These are phyloP conservation scores for Ophiostoma sp. DNA, from an alignment of 2,329 filamentous ascomycete genomes.

Conservation along the genomic window DNA sequence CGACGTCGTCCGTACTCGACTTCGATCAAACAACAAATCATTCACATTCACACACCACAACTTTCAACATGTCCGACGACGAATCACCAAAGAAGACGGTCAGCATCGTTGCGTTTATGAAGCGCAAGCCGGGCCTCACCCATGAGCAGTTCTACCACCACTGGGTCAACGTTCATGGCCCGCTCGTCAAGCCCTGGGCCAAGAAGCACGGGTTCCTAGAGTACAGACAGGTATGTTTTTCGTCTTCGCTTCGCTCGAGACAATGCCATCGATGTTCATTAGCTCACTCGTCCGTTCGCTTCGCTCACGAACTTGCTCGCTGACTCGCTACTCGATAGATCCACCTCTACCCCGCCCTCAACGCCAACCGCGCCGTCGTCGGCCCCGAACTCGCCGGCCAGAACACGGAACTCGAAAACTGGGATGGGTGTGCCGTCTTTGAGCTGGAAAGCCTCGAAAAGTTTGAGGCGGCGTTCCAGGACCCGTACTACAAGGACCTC, in stretches of 20 bases:
- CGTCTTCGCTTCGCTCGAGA: background rate
- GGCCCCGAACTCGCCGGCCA: conserved; percentile 21
- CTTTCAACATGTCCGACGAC: background rate
- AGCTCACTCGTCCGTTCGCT: no score
- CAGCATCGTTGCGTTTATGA: conserved; percentile 24
- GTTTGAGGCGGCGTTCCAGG: conserved; percentile 36
- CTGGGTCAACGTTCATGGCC: conserved; percentile 39
- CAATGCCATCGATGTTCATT: background rate
- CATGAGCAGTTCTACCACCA: conserved; percentile 39
- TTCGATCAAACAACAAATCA: background rate
- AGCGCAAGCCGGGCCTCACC: conserved; percentile 34
- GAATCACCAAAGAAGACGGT: background rate
- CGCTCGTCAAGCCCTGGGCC: conserved; percentile 39
- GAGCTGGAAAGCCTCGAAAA: conserved; percentile 34
- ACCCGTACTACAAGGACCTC: conserved; percentile 36
- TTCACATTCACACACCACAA: background rate
- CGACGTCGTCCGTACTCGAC: no score
- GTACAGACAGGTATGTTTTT: conserved; percentile 36
- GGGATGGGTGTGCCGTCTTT: conserved; percentile 38
- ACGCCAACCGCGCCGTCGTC: conserved; percentile 27
- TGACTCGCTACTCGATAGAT: conserved; percentile 29
- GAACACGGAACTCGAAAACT: conserved; percentile 31
- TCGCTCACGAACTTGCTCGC: background rate
- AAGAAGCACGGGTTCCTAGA: conserved; percentile 38
- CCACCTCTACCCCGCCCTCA: conserved; percentile 33